Conservation (phyloP, 140 eudicot species). For the Flaveria floridana region DNA sequence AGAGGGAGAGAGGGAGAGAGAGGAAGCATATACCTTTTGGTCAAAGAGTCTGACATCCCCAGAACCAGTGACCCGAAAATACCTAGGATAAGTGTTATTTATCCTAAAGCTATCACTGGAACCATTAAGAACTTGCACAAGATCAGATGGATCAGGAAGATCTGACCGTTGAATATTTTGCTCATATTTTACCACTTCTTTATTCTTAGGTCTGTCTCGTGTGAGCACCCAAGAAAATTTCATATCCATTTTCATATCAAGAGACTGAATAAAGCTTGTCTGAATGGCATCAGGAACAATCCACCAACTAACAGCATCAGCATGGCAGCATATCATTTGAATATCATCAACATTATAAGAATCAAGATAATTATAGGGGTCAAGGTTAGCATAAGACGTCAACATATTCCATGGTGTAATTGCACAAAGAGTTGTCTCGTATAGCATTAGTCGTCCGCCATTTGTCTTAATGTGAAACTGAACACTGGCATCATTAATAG, state of each 20-base stretch:
- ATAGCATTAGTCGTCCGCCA: slow-evolving; percentile 75
- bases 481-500: slow-evolving; percentile 87
- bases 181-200: slow-evolving; percentile 85
- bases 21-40: slow-evolving; percentile 57
- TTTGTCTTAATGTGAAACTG: slow-evolving; percentile 76
- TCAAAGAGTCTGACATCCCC: slow-evolving; percentile 92
- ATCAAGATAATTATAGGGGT: slow-evolving; percentile 65
- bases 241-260: slow-evolving; percentile 58
- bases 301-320: slow-evolving; percentile 90
- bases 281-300: slow-evolving; percentile 78
- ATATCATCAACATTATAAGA: slow-evolving; percentile 74
- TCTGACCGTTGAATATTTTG: slow-evolving; percentile 45
- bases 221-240: slow-evolving; percentile 80
- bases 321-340: slow-evolving; percentile 82
- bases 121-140: slow-evolving; percentile 73
- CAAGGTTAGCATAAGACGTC: slow-evolving; percentile 44
- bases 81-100: slow-evolving; percentile 70
- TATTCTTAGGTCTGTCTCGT: slow-evolving; percentile 92
- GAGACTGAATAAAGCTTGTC: slow-evolving; percentile 56
- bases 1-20: slow-evolving; percentile 25
- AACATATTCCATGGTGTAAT: slow-evolving; percentile 59
- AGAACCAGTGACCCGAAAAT: slow-evolving; percentile 92
- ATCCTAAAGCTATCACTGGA: slow-evolving; percentile 67
- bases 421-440: slow-evolving; percentile 82
- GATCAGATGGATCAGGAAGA: slow-evolving; percentile 69